These are phyloP conservation scores for Trametes cubensis DNA, from an alignment of 768 basidiomycete genomes.

Conservation along the genomic window DNA sequence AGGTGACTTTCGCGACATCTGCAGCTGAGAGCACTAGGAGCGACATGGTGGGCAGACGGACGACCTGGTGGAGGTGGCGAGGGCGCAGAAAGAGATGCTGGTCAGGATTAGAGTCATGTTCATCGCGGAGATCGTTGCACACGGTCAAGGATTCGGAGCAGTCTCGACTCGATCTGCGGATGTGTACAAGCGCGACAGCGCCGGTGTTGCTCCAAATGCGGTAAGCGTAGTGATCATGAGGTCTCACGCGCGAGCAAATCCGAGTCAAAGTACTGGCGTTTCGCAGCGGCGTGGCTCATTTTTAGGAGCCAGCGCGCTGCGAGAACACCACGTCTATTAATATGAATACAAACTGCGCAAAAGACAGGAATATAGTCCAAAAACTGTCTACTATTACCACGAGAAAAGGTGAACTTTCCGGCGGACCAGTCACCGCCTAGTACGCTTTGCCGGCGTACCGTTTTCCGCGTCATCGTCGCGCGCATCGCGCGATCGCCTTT, in stretches of 20 bases:
- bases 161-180: background rate
- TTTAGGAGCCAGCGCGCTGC: background rate
- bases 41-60: slow-evolving; percentile 34
- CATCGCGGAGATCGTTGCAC: background rate
- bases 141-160: background rate
- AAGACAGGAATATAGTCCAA: background rate
- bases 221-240: slow-evolving; percentile 6
- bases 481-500: background rate
- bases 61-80: background rate
- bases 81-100: background rate
- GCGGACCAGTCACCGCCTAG: background rate
- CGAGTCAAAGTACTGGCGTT: background rate
- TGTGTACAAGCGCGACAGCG: background rate
- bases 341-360: slow-evolving; percentile 4
- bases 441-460: background rate
- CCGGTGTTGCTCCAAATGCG: background rate
- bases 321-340: background rate
- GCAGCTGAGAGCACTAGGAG: slow-evolving; percentile 62
- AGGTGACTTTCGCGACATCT: slow-evolving; percentile 57
- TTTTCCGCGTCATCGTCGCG: background rate
- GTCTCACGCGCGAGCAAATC: background rate
- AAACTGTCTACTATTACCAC: background rate
- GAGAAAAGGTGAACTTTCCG: background rate
- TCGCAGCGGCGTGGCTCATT: background rate
- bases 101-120: background rate